Base-by-base conservation (phyloP, 495 filamentous ascomycete genomes). In the Penicillium coffeae region DNA sequence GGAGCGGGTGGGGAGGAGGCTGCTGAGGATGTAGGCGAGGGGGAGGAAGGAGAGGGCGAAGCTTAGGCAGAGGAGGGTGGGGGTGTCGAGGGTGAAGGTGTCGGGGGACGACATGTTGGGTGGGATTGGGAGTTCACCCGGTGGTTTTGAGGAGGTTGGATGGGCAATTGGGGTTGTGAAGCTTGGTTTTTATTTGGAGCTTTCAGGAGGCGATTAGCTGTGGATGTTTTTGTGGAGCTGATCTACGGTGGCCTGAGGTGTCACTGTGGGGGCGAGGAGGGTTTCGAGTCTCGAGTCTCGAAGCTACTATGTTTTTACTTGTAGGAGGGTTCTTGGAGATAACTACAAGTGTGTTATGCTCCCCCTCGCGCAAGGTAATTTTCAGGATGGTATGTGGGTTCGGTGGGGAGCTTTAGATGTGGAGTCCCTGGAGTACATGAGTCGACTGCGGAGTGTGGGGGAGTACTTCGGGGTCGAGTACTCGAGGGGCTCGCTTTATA, bases 1-100 rank as follows among this genome's bases (percentile, higher is more conserved):
- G n/a, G 54, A 69, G 53, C 55, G 60, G 15, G 76, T 78, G 42
- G 81, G 69, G 15, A 80, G 60, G 16, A 47, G 50, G 9, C 57
- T 55, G 50, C 74, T 72, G 42, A 75, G 60, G 30, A 63, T 1
- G 62, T 75, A 78, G 25, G 82, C 80, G 50, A 70, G 63, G 33
- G 71, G 67, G 66, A 84, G 78, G 50, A 83, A 69, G 30, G 69
- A 69, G 38, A 80, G 65, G 32, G 74, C 69, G 50, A 80, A 69
- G 42, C 62, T 59, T 53, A 83, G 68, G 55, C 77, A 80, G 47
- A 79, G 66, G 33, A 75, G 42, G 30, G 80, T 83, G 1, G 73
- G 70, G 9, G 50, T 58, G 71, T 68, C 73, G 42, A 80, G 68
- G 21, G 65, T 64, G 55, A 74, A 72, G 14, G 69, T 59, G 9